A percentile compares a stretch with the other conserved stretches of the same genome.
phyloP scores from a whole-genome alignment of 805 yeast species.

The Isabelozyma rhagii region DNA sequence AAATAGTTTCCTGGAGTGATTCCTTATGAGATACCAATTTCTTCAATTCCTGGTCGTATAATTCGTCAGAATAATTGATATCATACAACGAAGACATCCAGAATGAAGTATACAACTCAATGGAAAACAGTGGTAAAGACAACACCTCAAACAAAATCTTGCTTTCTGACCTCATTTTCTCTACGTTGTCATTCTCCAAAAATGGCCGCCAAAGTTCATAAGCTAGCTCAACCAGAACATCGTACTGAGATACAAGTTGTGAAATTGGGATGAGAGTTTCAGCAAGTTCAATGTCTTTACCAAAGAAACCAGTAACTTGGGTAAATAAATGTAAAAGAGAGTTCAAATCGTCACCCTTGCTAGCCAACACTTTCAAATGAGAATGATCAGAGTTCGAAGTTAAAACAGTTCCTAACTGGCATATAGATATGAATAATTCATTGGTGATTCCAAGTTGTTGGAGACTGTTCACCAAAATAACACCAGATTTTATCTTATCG shows the following conservation, averaged over 20 bases:
- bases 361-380: constrained; percentile 70
- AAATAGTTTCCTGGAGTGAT: constrained; percentile 33
- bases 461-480: constrained; percentile 46
- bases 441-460: constrained; percentile 42
- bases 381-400: constrained; percentile 30
- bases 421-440: constrained; percentile 66
- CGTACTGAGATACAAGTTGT: constrained; percentile 39
- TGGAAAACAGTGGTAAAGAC: constrained; percentile 19
- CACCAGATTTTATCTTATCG: constrained; percentile 45
- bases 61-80: constrained; percentile 47
- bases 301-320: constrained; percentile 55
- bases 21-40: constrained; percentile 35
- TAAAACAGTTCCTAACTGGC: constrained; percentile 43
- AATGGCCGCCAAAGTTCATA: constrained; percentile 74
- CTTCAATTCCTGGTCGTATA: constrained; percentile 48
- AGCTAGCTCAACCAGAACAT: constrained; percentile 58
- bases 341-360: constrained; percentile 67
- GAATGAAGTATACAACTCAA: constrained; percentile 54
- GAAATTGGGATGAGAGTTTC: constrained; percentile 38
- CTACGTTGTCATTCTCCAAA: constrained; percentile 14
- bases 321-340: constrained; percentile 64
- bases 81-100: constrained; percentile 78
- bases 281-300: constrained; percentile 28
- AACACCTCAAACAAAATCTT: constrained; percentile 11
- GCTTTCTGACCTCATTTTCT: constrained; percentile 6